Conservation (phyloP, 108 stramenopile species). For the Seminavis robusta region DNA sequence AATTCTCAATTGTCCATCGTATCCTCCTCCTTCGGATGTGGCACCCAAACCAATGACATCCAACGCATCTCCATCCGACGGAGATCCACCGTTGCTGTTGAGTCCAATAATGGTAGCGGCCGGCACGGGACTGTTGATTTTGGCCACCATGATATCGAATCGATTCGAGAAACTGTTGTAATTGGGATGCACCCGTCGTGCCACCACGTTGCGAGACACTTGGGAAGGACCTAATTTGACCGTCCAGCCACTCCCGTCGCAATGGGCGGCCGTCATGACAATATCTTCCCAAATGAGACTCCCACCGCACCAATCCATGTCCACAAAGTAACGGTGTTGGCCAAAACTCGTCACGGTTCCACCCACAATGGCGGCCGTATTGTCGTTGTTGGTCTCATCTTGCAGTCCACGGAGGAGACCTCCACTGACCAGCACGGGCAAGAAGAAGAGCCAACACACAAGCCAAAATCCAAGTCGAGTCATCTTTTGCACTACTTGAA, state of each 20-base stretch:
- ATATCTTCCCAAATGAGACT: slow-evolving; percentile 43
- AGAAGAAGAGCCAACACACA: too few species aligned
- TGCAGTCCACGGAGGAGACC: too few species aligned
- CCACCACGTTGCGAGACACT: too few species aligned
- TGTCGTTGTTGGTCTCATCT: too few species aligned
- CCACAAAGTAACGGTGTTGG: slow-evolving; percentile 1
- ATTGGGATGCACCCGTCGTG: slow-evolving; percentile 21
- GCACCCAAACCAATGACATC: slow-evolving; percentile 15
- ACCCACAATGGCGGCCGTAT: too few species aligned
- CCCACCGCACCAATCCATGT: slow-evolving; percentile 27
- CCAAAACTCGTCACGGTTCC: not conserved
- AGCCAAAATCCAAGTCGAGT: too few species aligned
- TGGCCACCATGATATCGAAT: slow-evolving; percentile 39
- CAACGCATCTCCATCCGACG: slow-evolving; percentile 4
- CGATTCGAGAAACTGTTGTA: slow-evolving; percentile 15
- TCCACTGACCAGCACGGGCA: too few species aligned
- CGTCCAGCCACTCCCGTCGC: slow-evolving; percentile 14
- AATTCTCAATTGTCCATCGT: slow-evolving; percentile 11
- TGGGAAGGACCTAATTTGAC: too few species aligned
- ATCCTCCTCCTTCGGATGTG: slow-evolving; percentile 13
- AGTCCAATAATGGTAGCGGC: slow-evolving; percentile 4
- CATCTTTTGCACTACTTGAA: too few species aligned
- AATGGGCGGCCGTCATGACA: slow-evolving; percentile 48
- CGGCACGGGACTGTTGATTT: slow-evolving; percentile 3
- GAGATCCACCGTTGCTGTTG: slow-evolving; percentile 15